phyloP scores from a whole-genome alignment of 345 rosid genomes.

The Syzygium jambos region DNA sequence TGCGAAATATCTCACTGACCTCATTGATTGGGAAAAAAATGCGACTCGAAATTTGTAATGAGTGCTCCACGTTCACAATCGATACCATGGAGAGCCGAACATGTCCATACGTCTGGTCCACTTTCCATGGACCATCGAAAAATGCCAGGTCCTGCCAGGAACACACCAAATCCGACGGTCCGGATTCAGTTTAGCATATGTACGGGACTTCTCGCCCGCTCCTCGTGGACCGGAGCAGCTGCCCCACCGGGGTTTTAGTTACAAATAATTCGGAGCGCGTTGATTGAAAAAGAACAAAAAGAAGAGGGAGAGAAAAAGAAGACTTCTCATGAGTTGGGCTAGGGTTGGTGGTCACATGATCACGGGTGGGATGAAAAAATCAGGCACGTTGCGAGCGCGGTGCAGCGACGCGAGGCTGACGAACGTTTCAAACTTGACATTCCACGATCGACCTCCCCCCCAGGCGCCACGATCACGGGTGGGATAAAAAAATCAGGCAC shows the following conservation, averaged over 20 bases:
- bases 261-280: not conserved
- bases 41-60: not conserved
- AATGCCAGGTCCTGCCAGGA: fast-evolving
- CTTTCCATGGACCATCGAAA: not conserved
- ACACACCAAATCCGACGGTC: too few species aligned
- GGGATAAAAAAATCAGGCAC: not conserved
- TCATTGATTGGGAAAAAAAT: not conserved
- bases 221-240: too few species aligned
- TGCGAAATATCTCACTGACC: not conserved
- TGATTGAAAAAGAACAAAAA: not conserved
- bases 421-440: too few species aligned
- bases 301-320: not conserved
- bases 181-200: not conserved
- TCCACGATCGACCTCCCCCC: not conserved
- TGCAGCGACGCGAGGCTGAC: not conserved
- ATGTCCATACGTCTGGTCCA: too few species aligned
- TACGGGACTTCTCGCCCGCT: not conserved
- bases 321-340: too few species aligned
- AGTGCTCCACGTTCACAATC: not conserved
- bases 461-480: not conserved
- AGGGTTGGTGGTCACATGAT: not conserved
- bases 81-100: fast-evolving
- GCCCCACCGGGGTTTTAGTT: not conserved
- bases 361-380: not conserved
- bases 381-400: not conserved